A percentile compares a stretch with the other conserved stretches of the same genome.
These are phyloP conservation scores for Xerocomus alliaceus DNA, from an alignment of 1,284 basidiomycete genomes.

Conservation along the genomic window DNA sequence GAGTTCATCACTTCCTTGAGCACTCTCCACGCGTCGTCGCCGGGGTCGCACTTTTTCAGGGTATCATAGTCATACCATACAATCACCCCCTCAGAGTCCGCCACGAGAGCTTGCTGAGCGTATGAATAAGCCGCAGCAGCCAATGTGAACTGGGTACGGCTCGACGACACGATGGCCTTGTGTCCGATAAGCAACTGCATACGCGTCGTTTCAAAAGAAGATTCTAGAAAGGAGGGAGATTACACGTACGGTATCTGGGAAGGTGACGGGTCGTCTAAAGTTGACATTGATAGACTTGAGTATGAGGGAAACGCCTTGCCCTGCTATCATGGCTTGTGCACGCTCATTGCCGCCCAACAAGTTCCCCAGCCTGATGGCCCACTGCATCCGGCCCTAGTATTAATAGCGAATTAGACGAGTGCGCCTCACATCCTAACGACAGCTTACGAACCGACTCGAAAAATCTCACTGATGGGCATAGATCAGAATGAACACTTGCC, in stretches of 20 bases:
- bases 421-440: not conserved
- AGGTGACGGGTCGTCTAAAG: conserved; percentile 71
- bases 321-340: conserved; percentile 62
- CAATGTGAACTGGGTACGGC: conserved; percentile 54
- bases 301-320: conserved; percentile 70
- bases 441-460: conserved; percentile 69
- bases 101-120: conserved; percentile 63
- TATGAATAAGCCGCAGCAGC: conserved; percentile 67
- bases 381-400: conserved; percentile 67
- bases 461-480: conserved; percentile 55
- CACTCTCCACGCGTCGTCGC: conserved; percentile 46
- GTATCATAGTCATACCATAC: conserved; percentile 81
- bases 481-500: not conserved
- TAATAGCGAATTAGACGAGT: not conserved
- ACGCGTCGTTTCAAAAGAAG: not conserved
- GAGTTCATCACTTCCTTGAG: conserved; percentile 30
- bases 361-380: conserved; percentile 62
- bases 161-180: conserved; percentile 43
- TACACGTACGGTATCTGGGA: conserved; percentile 68
- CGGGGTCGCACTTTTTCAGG: conserved; percentile 68
- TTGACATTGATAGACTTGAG: conserved; percentile 72
- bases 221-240: conserved; percentile 1
- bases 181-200: conserved; percentile 68
- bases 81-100: conserved; percentile 64
- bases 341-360: conserved; percentile 63